Evolutionary conservation across 2,329 filamentous ascomycete genomes (phyloP), one percentile per base, ranked within the genome.

Genomic region (Pseudogymnoascus sp.): DNA sequence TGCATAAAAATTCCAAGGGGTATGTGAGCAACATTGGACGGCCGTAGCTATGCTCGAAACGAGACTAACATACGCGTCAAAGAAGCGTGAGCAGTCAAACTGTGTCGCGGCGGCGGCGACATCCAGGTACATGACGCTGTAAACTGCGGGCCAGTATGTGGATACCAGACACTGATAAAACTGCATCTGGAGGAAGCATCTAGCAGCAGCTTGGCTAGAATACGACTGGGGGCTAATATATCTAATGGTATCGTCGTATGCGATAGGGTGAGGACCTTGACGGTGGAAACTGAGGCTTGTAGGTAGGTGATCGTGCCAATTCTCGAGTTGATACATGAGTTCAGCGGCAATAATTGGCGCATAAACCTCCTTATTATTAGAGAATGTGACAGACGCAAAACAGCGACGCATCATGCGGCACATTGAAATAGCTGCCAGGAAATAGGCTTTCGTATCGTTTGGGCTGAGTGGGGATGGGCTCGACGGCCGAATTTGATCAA

Each of bases 371-470:
- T 66, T 37, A 35, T 67, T 65, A 6, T 67, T 61, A 23, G 67
- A 44, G 15, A 69, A 46, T 62, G 63, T 60, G 62, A 72, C 65
- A 3, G 70, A 67, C 9, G 70, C 70, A 29, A 67, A 71, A 64
- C 70, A 72, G 5, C 73, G 72, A 11, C 71, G 70, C 1, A 74
- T 68, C 71, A 74, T 73, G 13, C 71, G 68, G 10, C 72, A 63
- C 72, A 74, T 75, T 11, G 72, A 68, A 21, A 75, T 74, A 60
- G 71, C 72, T n/a, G 73, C 71, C 1, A 75, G 66, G 59, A 74
- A 73, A 62, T 72, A 74, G 7, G 68, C 66, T 26, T 64, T 63
- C 17, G 60, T 61, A 31, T 62, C 59, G 23, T 63, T 53, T 26
- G 53, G 50, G 31, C 61, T 44, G 11, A 65, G 53, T 42, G 38